These are phyloP conservation scores for Talaromyces sp. DNA, from an alignment of 2,329 filamentous ascomycete genomes.

Conservation along the genomic window DNA sequence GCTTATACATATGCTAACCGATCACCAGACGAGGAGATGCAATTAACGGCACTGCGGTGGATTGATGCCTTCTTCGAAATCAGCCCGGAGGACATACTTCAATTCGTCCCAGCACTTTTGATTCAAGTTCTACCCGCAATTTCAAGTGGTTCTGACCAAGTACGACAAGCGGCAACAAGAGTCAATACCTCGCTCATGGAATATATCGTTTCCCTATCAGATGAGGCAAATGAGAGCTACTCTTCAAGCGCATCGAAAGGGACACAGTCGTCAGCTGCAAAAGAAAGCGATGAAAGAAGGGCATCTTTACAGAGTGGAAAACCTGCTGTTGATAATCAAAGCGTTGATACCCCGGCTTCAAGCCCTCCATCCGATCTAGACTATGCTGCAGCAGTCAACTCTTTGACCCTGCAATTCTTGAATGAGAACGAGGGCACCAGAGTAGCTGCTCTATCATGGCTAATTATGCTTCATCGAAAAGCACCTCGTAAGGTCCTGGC, in stretches of 20 bases:
- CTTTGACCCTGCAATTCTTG: constrained; percentile 85
- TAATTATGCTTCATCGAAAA: constrained; percentile 96
- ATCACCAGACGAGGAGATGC: constrained; percentile 74
- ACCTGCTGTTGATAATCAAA: constrained; percentile 28
- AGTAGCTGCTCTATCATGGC: constrained; percentile 89
- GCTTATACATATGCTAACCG: constrained; percentile 19
- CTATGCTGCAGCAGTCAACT: constrained; percentile 90
- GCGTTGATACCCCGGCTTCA: constrained; percentile 46
- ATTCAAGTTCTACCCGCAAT: constrained; percentile 91
- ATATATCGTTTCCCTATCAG: constrained; percentile 86
- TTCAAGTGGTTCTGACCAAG: constrained; percentile 84
- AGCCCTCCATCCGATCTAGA: constrained; percentile 67
- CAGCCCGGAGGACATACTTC: constrained; percentile 91
- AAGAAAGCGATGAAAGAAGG: constrained; percentile 39
- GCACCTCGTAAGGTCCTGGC: constrained; percentile 88
- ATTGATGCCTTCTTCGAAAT: constrained; percentile 96
- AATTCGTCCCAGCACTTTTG: constrained; percentile 87
- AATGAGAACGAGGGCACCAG: constrained; percentile 96
- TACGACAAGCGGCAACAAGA: constrained; percentile 79
- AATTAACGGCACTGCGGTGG: constrained; percentile 88
- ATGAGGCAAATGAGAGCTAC: constrained; percentile 54
- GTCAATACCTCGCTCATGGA: constrained; percentile 91
- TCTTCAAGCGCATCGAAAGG: constrained; percentile 28
- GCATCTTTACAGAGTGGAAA: constrained; percentile 39
- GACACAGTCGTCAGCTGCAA: constrained; percentile 40